These are phyloP conservation scores for Aspergillus viridinutans DNA, from an alignment of 2,329 filamentous ascomycete genomes.

Conservation along the genomic window DNA sequence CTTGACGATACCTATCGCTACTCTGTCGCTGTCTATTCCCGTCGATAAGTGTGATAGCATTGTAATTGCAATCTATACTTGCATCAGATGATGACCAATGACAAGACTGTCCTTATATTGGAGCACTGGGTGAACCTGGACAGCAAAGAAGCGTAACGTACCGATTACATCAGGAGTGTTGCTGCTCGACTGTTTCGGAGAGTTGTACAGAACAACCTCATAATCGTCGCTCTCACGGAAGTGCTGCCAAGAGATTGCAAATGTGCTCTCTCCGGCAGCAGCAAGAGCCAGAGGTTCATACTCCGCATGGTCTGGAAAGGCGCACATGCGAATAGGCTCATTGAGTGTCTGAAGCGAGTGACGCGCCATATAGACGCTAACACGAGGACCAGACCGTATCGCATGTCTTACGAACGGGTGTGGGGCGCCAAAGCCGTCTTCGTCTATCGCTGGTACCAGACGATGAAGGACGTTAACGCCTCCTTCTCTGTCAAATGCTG, in stretches of 20 bases:
- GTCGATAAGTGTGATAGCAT: slow-evolving; percentile 16
- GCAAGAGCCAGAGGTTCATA: slow-evolving; percentile 30
- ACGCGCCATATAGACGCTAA: slow-evolving; percentile 26
- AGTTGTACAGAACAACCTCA: slow-evolving; percentile 29
- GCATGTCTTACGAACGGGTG: slow-evolving; percentile 35
- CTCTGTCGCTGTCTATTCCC: slow-evolving; percentile 2
- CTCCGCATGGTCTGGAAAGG: slow-evolving; percentile 25
- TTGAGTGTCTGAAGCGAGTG: slow-evolving; percentile 17
- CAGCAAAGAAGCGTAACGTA: slow-evolving; percentile 12
- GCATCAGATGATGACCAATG: not conserved
- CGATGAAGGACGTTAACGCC: slow-evolving; percentile 32
- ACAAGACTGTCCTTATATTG: not conserved
- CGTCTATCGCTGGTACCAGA: slow-evolving; percentile 22
- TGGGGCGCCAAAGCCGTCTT: slow-evolving; percentile 13
- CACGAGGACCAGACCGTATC: slow-evolving; percentile 15
- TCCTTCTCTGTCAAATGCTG: slow-evolving; percentile 18
- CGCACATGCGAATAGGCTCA: slow-evolving; percentile 19
- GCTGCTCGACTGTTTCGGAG: slow-evolving; percentile 4
- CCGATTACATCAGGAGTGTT: slow-evolving; percentile 12
- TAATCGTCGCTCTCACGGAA: slow-evolving; percentile 13
- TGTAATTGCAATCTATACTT: slow-evolving; percentile 16
- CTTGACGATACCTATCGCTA: not conserved
- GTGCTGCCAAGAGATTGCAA: slow-evolving; percentile 39
- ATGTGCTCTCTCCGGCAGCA: slow-evolving; percentile 17
- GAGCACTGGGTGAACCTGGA: not conserved